Conservation (phyloP, 208 protist genomes). For the Herpetomonas samuelpessoai region DNA sequence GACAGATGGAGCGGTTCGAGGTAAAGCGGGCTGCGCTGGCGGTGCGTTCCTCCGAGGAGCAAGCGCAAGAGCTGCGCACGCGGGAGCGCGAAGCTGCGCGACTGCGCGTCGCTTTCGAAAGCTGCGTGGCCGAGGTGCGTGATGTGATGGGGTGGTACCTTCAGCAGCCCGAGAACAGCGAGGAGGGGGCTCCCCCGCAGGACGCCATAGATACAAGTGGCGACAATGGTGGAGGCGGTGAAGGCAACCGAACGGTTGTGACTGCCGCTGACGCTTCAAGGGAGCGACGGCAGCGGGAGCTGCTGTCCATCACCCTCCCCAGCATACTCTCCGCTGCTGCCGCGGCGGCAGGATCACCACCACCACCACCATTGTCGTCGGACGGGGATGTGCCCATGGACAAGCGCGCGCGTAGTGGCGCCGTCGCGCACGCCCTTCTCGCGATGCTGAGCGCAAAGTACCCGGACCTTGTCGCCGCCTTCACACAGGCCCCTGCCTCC, state of each 20-base stretch:
- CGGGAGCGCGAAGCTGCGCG: conserved; percentile 19
- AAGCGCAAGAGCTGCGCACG: conserved; percentile 6
- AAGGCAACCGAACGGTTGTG: not conserved
- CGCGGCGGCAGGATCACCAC: no score
- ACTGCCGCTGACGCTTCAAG: not conserved
- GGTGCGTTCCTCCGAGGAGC: conserved; percentile 7
- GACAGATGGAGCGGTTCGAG: conserved; percentile 21
- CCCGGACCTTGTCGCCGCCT: not conserved
- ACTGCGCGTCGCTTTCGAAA: conserved; percentile 34
- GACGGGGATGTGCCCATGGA: no score
- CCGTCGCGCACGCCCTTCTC: not conserved
- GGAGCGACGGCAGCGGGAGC: not conserved
- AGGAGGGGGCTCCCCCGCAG: conserved; percentile 2
- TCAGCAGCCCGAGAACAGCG: conserved; percentile 15
- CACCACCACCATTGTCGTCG: no score
- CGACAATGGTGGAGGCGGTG: conserved; percentile 6
- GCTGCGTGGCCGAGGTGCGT: conserved; percentile 39
- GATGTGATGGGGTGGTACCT: conserved; percentile 52
- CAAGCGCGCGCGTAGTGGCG: no score
- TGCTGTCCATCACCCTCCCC: not conserved
- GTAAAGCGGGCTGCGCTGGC: conserved; percentile 12
- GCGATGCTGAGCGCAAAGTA: not conserved
- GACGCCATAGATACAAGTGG: no score
- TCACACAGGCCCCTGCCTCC: not conserved
- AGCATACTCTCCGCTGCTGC: not conserved